Percentiles rank a stretch among this genome's conserved stretches.
These are phyloP conservation scores for Phytomonas francai DNA, from an alignment of 208 protist genomes.

Conservation along the genomic window DNA sequence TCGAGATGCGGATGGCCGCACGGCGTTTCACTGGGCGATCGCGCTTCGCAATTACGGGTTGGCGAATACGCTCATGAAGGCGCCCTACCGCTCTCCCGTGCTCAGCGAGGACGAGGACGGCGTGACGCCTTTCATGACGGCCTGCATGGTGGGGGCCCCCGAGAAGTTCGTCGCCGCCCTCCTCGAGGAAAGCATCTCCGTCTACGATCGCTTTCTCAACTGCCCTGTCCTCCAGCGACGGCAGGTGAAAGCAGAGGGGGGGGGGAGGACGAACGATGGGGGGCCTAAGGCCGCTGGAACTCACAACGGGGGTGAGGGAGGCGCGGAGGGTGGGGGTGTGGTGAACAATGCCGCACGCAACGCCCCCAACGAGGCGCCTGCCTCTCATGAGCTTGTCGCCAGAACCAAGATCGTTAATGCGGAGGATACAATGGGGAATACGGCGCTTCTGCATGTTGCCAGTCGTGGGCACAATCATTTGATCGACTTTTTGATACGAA, in stretches of 20 bases:
- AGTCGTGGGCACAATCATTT: constrained; percentile 47
- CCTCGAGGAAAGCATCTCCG: constrained; percentile 31
- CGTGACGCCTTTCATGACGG: constrained; percentile 67
- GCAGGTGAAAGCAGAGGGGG: not conserved
- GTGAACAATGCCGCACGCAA: not conserved
- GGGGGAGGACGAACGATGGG: not conserved
- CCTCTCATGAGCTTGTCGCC: not conserved
- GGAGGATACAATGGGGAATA: constrained; percentile 58
- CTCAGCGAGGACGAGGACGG: constrained; percentile 66
- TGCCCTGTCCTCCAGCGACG: not conserved
- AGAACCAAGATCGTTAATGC: constrained; percentile 25
- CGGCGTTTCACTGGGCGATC: constrained; percentile 84
- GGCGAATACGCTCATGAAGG: constrained; percentile 40
- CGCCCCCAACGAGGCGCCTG: constrained; percentile 4
- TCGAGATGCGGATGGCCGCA: constrained; percentile 81
- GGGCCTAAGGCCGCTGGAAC: not conserved
- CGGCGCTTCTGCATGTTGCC: constrained; percentile 54
- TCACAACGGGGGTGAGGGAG: not conserved
- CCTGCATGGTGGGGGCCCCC: constrained; percentile 67
- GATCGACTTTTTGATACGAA: constrained; percentile 55
- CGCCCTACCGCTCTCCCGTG: constrained; percentile 50
- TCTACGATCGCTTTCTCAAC: constrained; percentile 14
- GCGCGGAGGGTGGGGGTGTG: not conserved
- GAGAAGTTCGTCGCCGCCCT: constrained; percentile 48
- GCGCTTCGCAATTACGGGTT: constrained; percentile 71